Evolutionary conservation across 1,139 yeast genomes (phyloP).

Genomic region (Hyphopichia buzzinii): DNA sequence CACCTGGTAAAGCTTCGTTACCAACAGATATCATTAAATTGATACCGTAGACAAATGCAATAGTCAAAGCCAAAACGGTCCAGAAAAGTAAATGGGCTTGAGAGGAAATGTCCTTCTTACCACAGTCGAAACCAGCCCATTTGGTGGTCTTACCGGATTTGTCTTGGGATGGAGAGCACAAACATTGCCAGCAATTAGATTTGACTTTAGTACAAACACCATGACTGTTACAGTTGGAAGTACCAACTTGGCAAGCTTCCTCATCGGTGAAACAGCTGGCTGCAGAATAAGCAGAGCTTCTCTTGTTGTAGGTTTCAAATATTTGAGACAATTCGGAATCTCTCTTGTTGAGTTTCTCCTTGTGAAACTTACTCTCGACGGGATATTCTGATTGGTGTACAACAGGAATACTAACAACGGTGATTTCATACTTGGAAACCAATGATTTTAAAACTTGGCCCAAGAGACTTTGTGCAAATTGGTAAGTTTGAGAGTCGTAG

Average conservation of each 20-base stretch:
- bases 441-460: constrained; percentile 29
- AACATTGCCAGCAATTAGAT: constrained; percentile 53
- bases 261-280: constrained; percentile 39
- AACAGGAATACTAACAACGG: constrained; percentile 29
- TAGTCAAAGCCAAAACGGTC: constrained; percentile 51
- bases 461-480: constrained; percentile 33
- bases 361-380: not conserved
- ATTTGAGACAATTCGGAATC: constrained; percentile 21
- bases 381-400: not conserved
- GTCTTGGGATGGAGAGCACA: constrained; percentile 53
- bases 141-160: constrained; percentile 49
- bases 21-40: constrained; percentile 55
- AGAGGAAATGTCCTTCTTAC: constrained; percentile 61
- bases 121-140: constrained; percentile 70
- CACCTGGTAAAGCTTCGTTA: constrained; percentile 64
- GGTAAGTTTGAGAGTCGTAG: constrained; percentile 36
- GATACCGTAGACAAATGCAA: constrained; percentile 51
- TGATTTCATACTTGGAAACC: constrained; percentile 28
- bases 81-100: constrained; percentile 68
- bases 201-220: constrained; percentile 53
- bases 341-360: constrained; percentile 16
- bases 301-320: constrained; percentile 15
- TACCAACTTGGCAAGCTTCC: constrained; percentile 51
- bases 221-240: constrained; percentile 59
- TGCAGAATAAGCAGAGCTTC: constrained; percentile 13